Evolutionary conservation across 345 rosid species (phyloP), one percentile per base, ranked within the genome.

Genomic region (Psidium guajava): DNA sequence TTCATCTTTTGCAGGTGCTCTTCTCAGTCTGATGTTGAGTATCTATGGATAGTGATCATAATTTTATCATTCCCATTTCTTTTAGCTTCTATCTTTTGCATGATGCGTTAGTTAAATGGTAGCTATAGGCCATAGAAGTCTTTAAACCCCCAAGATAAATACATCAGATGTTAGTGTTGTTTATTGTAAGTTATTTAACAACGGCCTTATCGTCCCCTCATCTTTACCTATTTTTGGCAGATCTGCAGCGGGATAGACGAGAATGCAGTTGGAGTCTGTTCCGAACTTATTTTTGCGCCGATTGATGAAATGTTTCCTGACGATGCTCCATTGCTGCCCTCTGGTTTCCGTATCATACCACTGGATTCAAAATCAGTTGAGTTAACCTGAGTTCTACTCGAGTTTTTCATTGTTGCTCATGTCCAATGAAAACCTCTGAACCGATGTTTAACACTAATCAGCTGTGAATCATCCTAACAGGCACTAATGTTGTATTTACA

Each of bases 271-370:
- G 99, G 99, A 85, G 94, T 95, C 54, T 95, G 99, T 91, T 92
- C 99, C 0, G 99, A 98, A 77, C 96, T 98, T 42, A 93, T 98
- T 61, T 98, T 94, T 89, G 99, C 99, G 28, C 99, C 99, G 8
- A 98, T 98, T 53, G 98, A 98, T 85, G 99, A 98, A 87, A 94
- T 94, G 98, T 98, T 98, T 85, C 99, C 98, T 0, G 99, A 98
- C 90, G 98, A 98, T 94, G 99, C 98, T 86, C 96, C 98, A 3
- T 86, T 98, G 84, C 87, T 98, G 47, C 99, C 99, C n/a, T 98
- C 99, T 83, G 99, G 99, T 59, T 96, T 98, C 89, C 96, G 99
- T 27, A 87, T 98, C 86, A 98, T 98, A 84, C 98, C 99, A 1
- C 74, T 98, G 89, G 98, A 95, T 83, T 90, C 99, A 83, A 98